Conservation (phyloP, 345 rosid species). For the Murraya koenigii region DNA sequence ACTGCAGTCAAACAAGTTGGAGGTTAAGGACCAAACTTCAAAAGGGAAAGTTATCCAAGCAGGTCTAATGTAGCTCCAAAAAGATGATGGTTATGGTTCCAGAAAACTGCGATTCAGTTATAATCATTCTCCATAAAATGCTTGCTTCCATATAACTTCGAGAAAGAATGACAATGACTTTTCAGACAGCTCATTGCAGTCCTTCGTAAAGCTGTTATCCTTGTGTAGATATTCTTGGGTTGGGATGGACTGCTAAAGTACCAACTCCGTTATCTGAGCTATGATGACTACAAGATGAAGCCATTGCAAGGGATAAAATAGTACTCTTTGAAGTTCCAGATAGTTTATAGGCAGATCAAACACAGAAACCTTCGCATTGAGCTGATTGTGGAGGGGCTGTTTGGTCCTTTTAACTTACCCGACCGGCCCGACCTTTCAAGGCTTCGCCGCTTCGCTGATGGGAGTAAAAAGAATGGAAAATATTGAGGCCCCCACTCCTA, state of each 20-base stretch:
- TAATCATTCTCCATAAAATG: background rate
- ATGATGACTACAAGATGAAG: background rate
- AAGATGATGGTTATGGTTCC: background rate
- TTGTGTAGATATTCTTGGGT: background rate
- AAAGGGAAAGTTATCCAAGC: background rate
- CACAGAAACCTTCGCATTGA: slow-evolving; percentile 3
- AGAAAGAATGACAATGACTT: background rate
- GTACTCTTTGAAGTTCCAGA: background rate
- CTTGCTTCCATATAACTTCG: background rate
- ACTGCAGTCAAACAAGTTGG: background rate
- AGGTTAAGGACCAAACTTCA: background rate
- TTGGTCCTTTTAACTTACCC: background rate
- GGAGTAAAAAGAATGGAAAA: background rate
- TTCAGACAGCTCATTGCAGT: background rate
- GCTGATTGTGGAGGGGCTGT: background rate
- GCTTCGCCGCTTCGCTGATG: background rate
- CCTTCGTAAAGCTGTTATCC: background rate
- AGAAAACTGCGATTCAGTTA: background rate
- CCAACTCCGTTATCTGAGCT: background rate
- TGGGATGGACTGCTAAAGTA: background rate
- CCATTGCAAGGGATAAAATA: background rate
- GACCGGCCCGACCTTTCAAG: too few relatives aligned
- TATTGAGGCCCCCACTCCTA: too few relatives aligned
- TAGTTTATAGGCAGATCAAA: background rate
- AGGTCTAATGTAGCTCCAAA: background rate